These are phyloP conservation scores for Plasmodium chabaudi DNA, from an alignment of 169 alveolate genomes.

Conservation along the genomic window DNA sequence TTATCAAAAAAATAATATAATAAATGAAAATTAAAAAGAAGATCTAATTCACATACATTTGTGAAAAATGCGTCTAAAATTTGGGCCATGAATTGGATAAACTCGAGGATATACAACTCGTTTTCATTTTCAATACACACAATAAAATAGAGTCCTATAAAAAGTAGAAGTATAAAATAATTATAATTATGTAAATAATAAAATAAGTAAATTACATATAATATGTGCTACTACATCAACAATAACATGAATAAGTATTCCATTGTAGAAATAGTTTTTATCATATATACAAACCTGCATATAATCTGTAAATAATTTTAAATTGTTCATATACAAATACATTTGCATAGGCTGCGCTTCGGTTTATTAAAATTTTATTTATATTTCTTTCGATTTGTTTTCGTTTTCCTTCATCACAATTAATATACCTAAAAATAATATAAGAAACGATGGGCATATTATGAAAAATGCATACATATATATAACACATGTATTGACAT, in stretches of 20 bases:
- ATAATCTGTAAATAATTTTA: slow-evolving; percentile 91
- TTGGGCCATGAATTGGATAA: slow-evolving; percentile 93
- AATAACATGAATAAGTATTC: neutral
- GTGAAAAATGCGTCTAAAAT: slow-evolving; percentile 93
- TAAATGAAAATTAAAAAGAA: slow-evolving; percentile 92
- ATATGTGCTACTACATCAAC: neutral
- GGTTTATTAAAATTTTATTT: slow-evolving; percentile 84
- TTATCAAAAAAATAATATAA: slow-evolving; percentile 93
- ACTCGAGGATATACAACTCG: slow-evolving; percentile 90
- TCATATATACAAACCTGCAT: slow-evolving; percentile 84
- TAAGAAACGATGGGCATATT: neutral
- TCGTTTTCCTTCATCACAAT: slow-evolving; percentile 82
- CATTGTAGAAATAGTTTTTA: neutral
- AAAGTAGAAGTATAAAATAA: neutral
- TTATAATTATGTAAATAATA: neutral
- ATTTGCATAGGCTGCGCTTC: slow-evolving; percentile 90
- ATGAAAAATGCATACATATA: neutral
- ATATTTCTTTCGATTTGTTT: slow-evolving; percentile 85
- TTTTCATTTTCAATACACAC: slow-evolving; percentile 92
- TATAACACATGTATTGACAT: too few species aligned
- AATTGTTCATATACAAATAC: slow-evolving; percentile 91
- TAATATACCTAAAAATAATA: slow-evolving; percentile 69
- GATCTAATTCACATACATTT: slow-evolving; percentile 94
- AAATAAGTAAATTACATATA: neutral
- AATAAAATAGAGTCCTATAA: slow-evolving; percentile 89